A percentile compares a stretch with the other conserved stretches of the same genome.
Evolutionary conservation across 306 rosid species (phyloP).

Genomic region (Calophaca sinica): DNA sequence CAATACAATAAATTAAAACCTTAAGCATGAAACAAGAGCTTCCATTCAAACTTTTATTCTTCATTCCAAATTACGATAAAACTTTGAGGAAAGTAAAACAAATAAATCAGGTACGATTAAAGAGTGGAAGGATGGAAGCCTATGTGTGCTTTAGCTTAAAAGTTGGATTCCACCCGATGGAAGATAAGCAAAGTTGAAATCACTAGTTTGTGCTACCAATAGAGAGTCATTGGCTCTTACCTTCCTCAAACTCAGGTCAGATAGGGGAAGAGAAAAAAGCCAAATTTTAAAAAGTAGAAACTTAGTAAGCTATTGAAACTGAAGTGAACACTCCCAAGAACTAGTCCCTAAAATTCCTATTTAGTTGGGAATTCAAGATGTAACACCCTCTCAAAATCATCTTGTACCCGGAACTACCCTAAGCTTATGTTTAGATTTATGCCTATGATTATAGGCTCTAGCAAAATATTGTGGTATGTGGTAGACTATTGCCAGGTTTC

Average conservation of each 20-base stretch:
- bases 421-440: background rate
- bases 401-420: background rate
- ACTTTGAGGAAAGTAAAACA: too few species aligned
- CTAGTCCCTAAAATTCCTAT: too few species aligned
- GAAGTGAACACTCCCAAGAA: background rate
- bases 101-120: too few species aligned
- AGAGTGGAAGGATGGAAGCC: too few species aligned
- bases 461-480: background rate
- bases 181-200: background rate
- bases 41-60: too few species aligned
- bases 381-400: too few species aligned
- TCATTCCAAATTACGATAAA: too few species aligned
- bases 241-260: background rate
- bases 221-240: background rate
- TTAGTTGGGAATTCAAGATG: too few species aligned
- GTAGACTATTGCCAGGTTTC: background rate
- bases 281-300: background rate
- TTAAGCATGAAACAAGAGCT: too few species aligned
- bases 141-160: too few species aligned
- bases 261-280: background rate
- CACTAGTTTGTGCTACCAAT: background rate
- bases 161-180: too few species aligned
- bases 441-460: background rate
- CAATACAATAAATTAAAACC: too few species aligned
- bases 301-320: background rate